These are phyloP conservation scores for Rhytidhysteron rufulum DNA, from an alignment of 2,329 filamentous ascomycete species.

Conservation along the genomic window DNA sequence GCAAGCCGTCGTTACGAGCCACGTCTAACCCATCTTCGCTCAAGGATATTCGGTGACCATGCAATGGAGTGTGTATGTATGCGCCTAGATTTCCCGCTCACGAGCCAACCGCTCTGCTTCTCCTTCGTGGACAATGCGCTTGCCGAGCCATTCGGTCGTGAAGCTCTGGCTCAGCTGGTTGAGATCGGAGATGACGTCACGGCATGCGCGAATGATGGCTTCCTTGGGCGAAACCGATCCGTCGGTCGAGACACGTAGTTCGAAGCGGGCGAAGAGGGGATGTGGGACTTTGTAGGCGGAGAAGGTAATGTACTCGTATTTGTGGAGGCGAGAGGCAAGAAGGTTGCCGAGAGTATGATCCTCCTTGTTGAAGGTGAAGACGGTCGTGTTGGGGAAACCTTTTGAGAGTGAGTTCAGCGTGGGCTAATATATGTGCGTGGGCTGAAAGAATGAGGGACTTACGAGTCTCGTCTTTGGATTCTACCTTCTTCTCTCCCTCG, in stretches of 20 bases:
- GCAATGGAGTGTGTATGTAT: no score
- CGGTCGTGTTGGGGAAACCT: conserved; percentile 92
- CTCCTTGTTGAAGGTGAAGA: conserved; percentile 95
- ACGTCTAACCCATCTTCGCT: no score
- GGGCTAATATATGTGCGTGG: conserved; percentile 2
- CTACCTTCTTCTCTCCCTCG: conserved; percentile 90
- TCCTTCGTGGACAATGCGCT: conserved; percentile 33
- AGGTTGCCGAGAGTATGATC: conserved; percentile 95
- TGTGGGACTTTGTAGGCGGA: conserved; percentile 76
- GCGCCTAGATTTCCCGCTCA: conserved; percentile 15
- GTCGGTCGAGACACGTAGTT: conserved; percentile 86
- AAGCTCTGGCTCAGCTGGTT: conserved; percentile 80
- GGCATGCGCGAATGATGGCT: conserved; percentile 75
- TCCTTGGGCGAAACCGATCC: conserved; percentile 85
- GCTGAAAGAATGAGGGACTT: conserved; percentile 36
- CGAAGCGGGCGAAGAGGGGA: conserved; percentile 48
- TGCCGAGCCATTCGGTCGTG: conserved; percentile 65
- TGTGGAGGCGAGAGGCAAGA: conserved; percentile 78
- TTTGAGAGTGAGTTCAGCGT: neutral
- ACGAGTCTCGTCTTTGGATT: conserved; percentile 86
- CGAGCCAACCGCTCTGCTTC: conserved; percentile 28
- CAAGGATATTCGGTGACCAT: no score
- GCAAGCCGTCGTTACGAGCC: no score
- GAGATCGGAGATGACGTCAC: conserved; percentile 77
- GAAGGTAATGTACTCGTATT: conserved; percentile 80